Evolutionary conservation across 306 rosid species (phyloP).

Genomic region (Vigna trinervia): DNA sequence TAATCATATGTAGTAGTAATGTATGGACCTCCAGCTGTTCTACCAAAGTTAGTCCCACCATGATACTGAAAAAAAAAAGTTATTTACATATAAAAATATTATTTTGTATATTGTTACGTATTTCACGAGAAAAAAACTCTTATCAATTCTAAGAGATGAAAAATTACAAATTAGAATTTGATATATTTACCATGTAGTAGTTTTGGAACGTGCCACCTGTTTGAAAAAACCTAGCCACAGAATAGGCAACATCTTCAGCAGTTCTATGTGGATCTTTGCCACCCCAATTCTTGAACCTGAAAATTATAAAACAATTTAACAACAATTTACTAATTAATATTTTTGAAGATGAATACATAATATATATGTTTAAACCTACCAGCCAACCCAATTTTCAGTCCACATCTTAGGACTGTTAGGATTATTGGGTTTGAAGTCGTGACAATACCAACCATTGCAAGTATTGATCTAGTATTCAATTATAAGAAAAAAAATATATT

Average conservation of each 20-base stretch:
- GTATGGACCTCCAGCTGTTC: constrained; percentile 68
- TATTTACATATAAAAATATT: too few relatives aligned
- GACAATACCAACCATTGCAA: constrained; percentile 71
- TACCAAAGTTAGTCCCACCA: constrained; percentile 62
- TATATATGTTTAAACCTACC: constrained; percentile 37
- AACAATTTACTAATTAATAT: too few relatives aligned
- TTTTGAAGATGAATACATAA: background rate
- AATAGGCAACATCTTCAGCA: constrained; percentile 64
- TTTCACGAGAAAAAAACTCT: background rate
- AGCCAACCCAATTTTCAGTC: constrained; percentile 73
- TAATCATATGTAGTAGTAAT: constrained; percentile 66
- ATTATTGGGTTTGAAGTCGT: constrained; percentile 54
- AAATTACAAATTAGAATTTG: background rate
- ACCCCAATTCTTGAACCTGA: constrained; percentile 70
- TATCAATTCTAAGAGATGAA: too few relatives aligned
- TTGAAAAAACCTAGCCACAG: constrained; percentile 66
- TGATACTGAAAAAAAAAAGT: too few relatives aligned
- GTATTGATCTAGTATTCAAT: constrained; percentile 53
- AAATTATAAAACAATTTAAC: background rate
- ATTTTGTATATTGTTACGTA: too few relatives aligned
- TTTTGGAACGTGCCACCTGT: constrained; percentile 68
- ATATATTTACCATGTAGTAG: constrained; percentile 58
- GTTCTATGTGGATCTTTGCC: constrained; percentile 65
- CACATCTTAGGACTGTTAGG: constrained; percentile 66
- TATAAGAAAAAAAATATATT: background rate